Evolutionary conservation across 257 asterid genomes (phyloP), one percentile per base, ranked within the genome.

Genomic region (Ophiorrhiza pumila): DNA sequence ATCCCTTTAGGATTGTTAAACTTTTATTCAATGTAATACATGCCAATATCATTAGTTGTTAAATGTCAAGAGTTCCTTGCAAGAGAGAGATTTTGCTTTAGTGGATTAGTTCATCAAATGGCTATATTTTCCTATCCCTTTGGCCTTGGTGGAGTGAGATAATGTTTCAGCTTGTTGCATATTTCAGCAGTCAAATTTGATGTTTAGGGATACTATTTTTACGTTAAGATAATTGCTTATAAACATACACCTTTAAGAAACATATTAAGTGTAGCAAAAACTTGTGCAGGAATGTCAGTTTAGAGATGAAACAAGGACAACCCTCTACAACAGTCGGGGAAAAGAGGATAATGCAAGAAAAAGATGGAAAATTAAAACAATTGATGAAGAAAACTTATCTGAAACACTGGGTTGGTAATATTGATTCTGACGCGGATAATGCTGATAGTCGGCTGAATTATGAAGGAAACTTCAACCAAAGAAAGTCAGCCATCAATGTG

Each of bases 311-410:
- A 53, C 88, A 76, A 70, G 90, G 89, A 68, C 83, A 80, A 72
- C 75, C 61, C 42, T 52, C 58, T 64, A 75, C 79, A 46, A 86
- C 80, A 81, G 72, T 8, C 73, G 80, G 71, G 74, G 90, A 71
- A 41, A 80, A 62, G 46, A 85, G 77, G 77, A 82, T 31, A 27
- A 45, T 71, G 69, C 92, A 70, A 75, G 99, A 89, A 77, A 88
- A 85, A 64, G 98, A 95, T 60, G 93, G 99, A 76, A 90, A 82
- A 72, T 32, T 95, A 13, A 92, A 79, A 84, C 86, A 78, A 73
- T 71, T 93, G 76, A 84, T 90, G 55, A 93, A 84, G 86, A 90
- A 74, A 73, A 77, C 77, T 75, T 89, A 89, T 76, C 77, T 91
- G 73, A 82, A 83, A 41, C 89, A 89, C 71, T 93, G 95, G 98